These are phyloP conservation scores for Globisporangium viniferum DNA, from an alignment of 352 stramenopile genomes.

Conservation along the genomic window DNA sequence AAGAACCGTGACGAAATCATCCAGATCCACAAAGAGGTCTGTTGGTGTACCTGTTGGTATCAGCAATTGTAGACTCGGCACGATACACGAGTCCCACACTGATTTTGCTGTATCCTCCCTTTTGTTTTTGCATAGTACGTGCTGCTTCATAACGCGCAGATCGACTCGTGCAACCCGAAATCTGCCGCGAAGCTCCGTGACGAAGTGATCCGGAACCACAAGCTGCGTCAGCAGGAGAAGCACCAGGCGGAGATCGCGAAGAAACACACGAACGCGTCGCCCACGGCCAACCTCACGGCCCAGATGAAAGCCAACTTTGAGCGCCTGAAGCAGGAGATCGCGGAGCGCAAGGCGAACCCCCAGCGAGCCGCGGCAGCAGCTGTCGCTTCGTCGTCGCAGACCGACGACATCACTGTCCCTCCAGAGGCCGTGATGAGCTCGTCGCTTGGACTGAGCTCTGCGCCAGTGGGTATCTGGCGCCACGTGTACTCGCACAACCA, in stretches of 20 bases:
- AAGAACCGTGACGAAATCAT: slow-evolving; percentile 85
- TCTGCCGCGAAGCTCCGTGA: slow-evolving; percentile 51
- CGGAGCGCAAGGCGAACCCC: slow-evolving; percentile 45
- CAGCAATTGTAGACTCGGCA: no score
- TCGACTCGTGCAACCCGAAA: slow-evolving; percentile 79
- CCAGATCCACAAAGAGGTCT: slow-evolving; percentile 86
- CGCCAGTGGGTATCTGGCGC: slow-evolving; percentile 51
- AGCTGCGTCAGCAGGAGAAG: slow-evolving; percentile 63
- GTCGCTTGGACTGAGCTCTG: slow-evolving; percentile 11
- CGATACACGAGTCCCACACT: no score
- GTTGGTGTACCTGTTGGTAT: background rate
- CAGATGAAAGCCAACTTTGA: slow-evolving; percentile 79
- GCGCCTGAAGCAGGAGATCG: slow-evolving; percentile 67
- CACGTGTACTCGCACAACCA: slow-evolving; percentile 64
- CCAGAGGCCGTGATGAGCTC: background rate
- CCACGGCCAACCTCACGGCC: slow-evolving; percentile 30
- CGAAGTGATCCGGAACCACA: slow-evolving; percentile 70
- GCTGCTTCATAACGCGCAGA: slow-evolving; percentile 73
- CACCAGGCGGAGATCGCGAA: slow-evolving; percentile 37
- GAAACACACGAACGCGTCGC: slow-evolving; percentile 23
- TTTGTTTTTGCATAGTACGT: slow-evolving; percentile 47
- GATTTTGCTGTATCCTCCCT: no score
- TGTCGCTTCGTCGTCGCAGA: slow-evolving; percentile 9
- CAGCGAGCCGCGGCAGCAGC: slow-evolving; percentile 24
- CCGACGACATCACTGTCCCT: slow-evolving; percentile 10